phyloP scores from a whole-genome alignment of 23 red algal species.

The Cyanidium caldarium region DNA sequence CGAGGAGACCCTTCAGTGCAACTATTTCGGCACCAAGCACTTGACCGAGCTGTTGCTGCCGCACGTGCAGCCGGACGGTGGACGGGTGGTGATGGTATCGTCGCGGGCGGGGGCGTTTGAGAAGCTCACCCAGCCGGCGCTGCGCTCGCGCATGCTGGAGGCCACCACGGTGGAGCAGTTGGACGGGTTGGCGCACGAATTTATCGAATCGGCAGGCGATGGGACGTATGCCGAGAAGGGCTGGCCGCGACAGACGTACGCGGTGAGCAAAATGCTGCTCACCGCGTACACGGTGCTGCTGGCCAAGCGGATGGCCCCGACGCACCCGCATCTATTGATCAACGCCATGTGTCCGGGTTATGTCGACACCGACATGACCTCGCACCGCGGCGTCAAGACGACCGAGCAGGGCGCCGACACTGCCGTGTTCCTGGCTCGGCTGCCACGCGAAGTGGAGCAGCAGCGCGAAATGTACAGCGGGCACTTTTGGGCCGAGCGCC shows the following conservation, averaged over 20 bases:
- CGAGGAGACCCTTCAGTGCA: slow-evolving; percentile 6
- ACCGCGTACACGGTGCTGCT: slow-evolving; percentile 9
- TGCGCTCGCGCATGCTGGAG: background rate
- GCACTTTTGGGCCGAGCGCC: background rate
- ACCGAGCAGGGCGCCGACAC: slow-evolving; percentile 25
- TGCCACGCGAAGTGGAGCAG: background rate
- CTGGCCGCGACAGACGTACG: slow-evolving; percentile 24
- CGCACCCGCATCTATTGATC: background rate
- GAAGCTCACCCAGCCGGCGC: background rate
- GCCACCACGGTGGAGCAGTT: background rate
- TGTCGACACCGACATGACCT: slow-evolving; percentile 28
- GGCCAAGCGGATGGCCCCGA: slow-evolving; percentile 2
- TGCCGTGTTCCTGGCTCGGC: slow-evolving; percentile 13
- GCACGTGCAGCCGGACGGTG: slow-evolving; percentile 2
- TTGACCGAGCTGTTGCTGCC: slow-evolving; percentile 2
- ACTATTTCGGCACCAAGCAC: slow-evolving; percentile 5
- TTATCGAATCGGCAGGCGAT: slow-evolving; percentile 13
- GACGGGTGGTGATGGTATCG: slow-evolving; percentile 19
- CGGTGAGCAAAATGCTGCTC: slow-evolving; percentile 21
- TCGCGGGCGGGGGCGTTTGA: slow-evolving; percentile 16
- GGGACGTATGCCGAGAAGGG: slow-evolving; percentile 12
- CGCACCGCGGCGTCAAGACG: slow-evolving; percentile 1
- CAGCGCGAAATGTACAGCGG: background rate
- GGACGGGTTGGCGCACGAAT: background rate
- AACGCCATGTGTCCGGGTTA: slow-evolving; percentile 19